Percentiles rank a stretch among this genome's conserved stretches.
These are phyloP conservation scores for Linderniella brevidens DNA, from an alignment of 257 asterid species.

Conservation along the genomic window DNA sequence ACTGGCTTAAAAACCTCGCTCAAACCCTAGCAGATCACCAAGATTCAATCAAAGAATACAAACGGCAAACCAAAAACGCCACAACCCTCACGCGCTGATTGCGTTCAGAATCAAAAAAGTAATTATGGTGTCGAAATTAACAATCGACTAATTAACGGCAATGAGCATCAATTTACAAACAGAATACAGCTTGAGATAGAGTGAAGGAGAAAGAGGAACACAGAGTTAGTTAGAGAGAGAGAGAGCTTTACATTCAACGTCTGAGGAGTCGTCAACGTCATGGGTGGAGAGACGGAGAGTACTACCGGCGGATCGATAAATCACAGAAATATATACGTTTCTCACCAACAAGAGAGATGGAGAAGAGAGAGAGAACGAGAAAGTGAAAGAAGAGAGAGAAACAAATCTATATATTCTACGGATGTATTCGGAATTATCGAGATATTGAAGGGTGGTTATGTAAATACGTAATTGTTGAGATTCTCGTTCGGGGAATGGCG, in stretches of 20 bases:
- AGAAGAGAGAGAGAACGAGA: conserved; percentile 6
- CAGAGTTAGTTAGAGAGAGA: no score
- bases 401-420: no score
- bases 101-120: conserved; percentile 3
- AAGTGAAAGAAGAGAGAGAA: conserved; percentile 3
- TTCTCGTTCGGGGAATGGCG: no score
- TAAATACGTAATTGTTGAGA: no score
- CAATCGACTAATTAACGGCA: background rate
- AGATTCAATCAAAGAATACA: background rate
- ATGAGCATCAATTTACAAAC: conserved; percentile 11
- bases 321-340: conserved; percentile 10
- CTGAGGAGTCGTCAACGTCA: conserved; percentile 79
- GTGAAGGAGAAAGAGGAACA: conserved; percentile 10
- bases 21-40: conserved; percentile 40
- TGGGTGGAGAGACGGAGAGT: conserved; percentile 16
- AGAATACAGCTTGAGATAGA: conserved; percentile 6
- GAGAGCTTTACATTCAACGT: conserved; percentile 45
- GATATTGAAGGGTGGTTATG: no score
- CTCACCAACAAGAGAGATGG: conserved; percentile 9
- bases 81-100: background rate
- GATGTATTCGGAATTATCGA: no score
- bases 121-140: conserved; percentile 14
- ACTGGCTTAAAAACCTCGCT: conserved; percentile 11
- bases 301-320: conserved; percentile 31
- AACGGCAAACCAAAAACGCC: conserved; percentile 5